Conservation (phyloP, 2,329 filamentous ascomycete species). For the Talaromyces amestolkiae region DNA sequence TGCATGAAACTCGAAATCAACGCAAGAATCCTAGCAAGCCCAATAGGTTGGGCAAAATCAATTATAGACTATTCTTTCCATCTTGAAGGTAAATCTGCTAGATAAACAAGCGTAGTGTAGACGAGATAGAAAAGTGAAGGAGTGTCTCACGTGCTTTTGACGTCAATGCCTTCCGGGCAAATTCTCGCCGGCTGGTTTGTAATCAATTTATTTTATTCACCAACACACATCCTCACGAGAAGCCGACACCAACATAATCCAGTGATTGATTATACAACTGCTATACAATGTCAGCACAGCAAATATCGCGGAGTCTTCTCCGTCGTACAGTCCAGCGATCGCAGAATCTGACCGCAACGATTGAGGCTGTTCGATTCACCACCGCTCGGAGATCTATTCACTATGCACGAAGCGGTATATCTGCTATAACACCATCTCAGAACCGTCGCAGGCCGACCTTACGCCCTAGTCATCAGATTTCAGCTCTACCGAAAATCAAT, state of each 20-base stretch:
- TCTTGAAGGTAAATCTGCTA: no score
- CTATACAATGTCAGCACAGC: conserved; percentile 33
- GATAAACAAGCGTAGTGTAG: no score
- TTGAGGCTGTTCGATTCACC: conserved; percentile 26
- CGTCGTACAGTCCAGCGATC: conserved; percentile 29
- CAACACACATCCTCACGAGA: neutral
- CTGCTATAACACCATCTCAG: conserved; percentile 50
- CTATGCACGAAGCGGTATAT: conserved; percentile 38
- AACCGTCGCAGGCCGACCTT: conserved; percentile 47
- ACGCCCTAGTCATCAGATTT: conserved; percentile 42
- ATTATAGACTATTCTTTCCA: neutral
- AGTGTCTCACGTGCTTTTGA: conserved; percentile 18
- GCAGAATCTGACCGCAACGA: conserved; percentile 23
- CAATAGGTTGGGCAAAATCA: no score
- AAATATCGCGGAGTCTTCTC: conserved; percentile 33
- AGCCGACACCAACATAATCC: neutral
- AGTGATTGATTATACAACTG: neutral
- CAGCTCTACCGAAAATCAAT: conserved; percentile 37
- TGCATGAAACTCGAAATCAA: neutral
- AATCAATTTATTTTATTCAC: conserved; percentile 9
- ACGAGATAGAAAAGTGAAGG: neutral
- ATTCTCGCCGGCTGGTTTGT: conserved; percentile 15
- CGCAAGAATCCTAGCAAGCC: neutral
- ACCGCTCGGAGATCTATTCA: conserved; percentile 26
- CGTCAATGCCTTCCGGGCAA: conserved; percentile 12